These are phyloP conservation scores for Durio zibethinus DNA, from an alignment of 345 rosid genomes.

Conservation along the genomic window DNA sequence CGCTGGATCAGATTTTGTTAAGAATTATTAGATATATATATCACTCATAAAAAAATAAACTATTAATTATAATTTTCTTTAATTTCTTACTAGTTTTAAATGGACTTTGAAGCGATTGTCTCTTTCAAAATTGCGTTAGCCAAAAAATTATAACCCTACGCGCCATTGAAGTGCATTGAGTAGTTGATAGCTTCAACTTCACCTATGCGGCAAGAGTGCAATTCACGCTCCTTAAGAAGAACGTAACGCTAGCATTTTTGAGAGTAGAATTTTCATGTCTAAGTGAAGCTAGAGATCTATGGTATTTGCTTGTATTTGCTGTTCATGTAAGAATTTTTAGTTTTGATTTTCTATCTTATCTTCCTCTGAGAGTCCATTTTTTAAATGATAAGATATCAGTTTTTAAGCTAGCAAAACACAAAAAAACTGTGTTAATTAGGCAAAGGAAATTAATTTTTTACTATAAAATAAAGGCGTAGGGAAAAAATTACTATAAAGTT, in stretches of 20 bases:
- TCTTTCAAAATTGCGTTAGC: conserved; percentile 15
- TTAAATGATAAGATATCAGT: not conserved
- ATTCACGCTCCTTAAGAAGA: not conserved
- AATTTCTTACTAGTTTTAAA: not conserved
- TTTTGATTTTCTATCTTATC: not conserved
- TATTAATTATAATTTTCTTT: not conserved
- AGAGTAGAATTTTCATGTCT: too few relatives aligned
- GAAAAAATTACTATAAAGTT: not conserved
- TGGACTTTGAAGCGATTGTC: conserved; percentile 41
- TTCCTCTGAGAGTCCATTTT: not conserved
- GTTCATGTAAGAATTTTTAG: not conserved
- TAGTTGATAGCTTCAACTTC: not conserved
- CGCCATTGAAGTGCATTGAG: conserved; percentile 2
- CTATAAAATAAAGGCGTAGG: not conserved
- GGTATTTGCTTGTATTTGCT: not conserved
- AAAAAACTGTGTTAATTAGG: not conserved
- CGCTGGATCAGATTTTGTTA: conserved; percentile 87
- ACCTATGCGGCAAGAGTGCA: not conserved
- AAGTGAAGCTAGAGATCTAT: too few relatives aligned
- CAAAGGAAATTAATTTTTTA: not conserved
- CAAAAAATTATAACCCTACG: conserved; percentile 17
- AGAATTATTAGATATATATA: conserved; percentile 53
- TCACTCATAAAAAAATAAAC: not conserved
- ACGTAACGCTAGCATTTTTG: not conserved
- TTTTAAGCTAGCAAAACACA: not conserved